Conservation (phyloP, 208 protist species). For the Entamoeba nuttalli region DNA sequence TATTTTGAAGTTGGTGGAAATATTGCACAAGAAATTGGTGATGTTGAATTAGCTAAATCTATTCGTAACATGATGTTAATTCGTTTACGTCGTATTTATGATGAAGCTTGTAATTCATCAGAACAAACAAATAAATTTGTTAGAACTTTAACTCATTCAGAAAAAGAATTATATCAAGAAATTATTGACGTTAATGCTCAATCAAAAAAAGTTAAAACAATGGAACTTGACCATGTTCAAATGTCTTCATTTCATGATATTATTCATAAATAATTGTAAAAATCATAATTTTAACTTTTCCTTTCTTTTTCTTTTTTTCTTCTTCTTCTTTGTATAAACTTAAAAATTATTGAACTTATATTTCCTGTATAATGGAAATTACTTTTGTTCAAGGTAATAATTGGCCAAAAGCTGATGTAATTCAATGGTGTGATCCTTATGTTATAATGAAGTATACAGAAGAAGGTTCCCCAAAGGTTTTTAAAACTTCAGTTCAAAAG, state of each 20-base stretch:
- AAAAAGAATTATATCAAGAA: neutral
- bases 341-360: too few species aligned
- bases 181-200: neutral
- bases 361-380: neutral
- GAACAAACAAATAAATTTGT: neutral
- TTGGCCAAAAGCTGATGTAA: neutral
- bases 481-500: neutral
- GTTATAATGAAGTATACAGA: neutral
- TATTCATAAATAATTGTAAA: too few species aligned
- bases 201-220: neutral
- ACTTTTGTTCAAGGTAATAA: neutral
- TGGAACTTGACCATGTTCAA: too few species aligned
- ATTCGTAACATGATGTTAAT: neutral
- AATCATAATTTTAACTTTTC: too few species aligned
- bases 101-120: neutral
- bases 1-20: neutral
- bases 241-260: too few species aligned
- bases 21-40: neutral
- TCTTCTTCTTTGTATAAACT: too few species aligned
- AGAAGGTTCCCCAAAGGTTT: neutral
- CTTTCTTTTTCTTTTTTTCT: too few species aligned
- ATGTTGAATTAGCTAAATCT: neutral
- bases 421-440: neutral
- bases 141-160: neutral
- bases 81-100: neutral